Percentiles rank a stretch among this genome's conserved stretches.
phyloP scores from a whole-genome alignment of 2,329 filamentous ascomycete genomes.

The Plectosphaerella cucumerina region DNA sequence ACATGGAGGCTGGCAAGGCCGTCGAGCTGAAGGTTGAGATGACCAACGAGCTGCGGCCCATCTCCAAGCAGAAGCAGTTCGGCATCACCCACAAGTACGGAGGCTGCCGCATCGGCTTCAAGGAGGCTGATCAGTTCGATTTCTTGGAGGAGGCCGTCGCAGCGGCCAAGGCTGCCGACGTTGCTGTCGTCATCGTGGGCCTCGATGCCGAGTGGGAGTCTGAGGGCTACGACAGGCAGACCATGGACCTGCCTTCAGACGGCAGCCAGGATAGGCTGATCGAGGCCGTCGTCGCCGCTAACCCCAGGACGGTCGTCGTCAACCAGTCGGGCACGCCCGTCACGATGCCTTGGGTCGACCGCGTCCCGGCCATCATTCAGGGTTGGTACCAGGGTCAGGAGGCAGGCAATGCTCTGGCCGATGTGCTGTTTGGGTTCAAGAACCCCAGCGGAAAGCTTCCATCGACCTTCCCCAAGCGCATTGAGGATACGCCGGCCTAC shows the following conservation, averaged over 20 bases:
- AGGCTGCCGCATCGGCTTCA: constrained; percentile 68
- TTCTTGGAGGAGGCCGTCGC: constrained; percentile 63
- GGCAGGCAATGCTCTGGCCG: constrained; percentile 64
- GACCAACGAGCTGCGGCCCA: constrained; percentile 61
- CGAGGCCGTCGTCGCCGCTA: constrained; percentile 56
- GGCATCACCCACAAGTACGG: constrained; percentile 62
- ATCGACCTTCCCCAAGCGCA: constrained; percentile 60
- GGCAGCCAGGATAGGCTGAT: constrained; percentile 60
- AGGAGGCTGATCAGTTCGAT: constrained; percentile 58
- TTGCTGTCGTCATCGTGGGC: constrained; percentile 65
- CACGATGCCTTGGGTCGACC: constrained; percentile 65
- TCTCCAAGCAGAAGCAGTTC: constrained; percentile 53
- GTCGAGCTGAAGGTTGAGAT: constrained; percentile 61
- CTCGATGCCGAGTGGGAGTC: constrained; percentile 73
- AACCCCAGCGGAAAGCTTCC: constrained; percentile 68
- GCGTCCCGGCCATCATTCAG: constrained; percentile 64
- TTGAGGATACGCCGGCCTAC: constrained; percentile 66
- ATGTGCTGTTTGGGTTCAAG: constrained; percentile 59
- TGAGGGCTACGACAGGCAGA: constrained; percentile 70
- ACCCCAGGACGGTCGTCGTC: constrained; percentile 63
- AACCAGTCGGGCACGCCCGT: constrained; percentile 67
- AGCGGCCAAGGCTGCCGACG: constrained; percentile 57
- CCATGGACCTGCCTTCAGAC: constrained; percentile 63
- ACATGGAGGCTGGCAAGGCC: constrained; percentile 51
- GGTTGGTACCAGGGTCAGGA: constrained; percentile 75